A percentile compares a stretch with the other conserved stretches of the same genome.
Conservation (phyloP, 371 early-diverging fungal genomes). For the Batkoa obscura region DNA sequence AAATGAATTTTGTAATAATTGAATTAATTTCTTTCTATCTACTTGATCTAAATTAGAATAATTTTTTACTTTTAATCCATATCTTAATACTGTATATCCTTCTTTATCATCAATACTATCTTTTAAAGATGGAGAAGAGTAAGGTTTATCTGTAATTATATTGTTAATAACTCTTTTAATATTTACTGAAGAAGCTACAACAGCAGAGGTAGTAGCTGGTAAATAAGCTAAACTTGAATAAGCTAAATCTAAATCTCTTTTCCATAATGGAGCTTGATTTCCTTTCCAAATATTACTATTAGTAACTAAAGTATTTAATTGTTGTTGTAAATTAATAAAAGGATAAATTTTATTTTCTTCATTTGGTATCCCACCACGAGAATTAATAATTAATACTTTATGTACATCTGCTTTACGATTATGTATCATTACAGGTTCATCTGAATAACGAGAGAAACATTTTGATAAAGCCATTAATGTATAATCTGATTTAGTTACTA, state of each 20-base stretch:
- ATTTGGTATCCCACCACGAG: conserved; percentile 23
- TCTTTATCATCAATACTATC: conserved; percentile 12
- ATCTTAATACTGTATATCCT: conserved; percentile 52
- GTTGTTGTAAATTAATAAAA: conserved; percentile 49
- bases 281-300: conserved; percentile 3
- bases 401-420: too few species aligned
- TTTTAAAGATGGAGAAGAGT: conserved; percentile 16
- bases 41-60: conserved; percentile 25
- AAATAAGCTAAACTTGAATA: conserved; percentile 23
- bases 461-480: conserved; percentile 22
- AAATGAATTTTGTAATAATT: conserved; percentile 61
- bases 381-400: conserved; percentile 27
- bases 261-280: neutral
- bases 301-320: conserved; percentile 17
- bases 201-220: conserved; percentile 30
- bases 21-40: conserved; percentile 26
- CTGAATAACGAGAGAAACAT: conserved; percentile 12
- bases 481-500: conserved; percentile 2
- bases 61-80: conserved; percentile 42
- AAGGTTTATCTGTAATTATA: conserved; percentile 38
- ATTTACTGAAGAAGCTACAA: conserved; percentile 24
- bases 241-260: conserved; percentile 28
- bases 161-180: conserved; percentile 23
- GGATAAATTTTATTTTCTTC: conserved; percentile 20
- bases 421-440: neutral